These are phyloP conservation scores for Phyllostachys edulis DNA, from an alignment of 176 grass and related monocot genomes.

Conservation along the genomic window DNA sequence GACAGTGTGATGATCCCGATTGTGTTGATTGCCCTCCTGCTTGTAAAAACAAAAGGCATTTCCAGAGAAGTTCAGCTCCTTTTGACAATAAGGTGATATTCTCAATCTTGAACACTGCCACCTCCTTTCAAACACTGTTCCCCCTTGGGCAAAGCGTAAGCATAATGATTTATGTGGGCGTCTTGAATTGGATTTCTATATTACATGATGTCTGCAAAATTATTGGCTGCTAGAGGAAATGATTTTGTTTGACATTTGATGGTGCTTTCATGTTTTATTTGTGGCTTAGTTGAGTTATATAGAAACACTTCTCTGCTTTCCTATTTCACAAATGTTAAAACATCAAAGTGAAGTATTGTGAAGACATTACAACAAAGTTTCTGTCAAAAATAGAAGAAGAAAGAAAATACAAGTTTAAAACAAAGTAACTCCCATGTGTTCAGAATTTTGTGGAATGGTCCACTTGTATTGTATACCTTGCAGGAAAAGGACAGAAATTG, in stretches of 20 bases:
- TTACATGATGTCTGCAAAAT: not conserved
- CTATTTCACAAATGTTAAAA: not conserved
- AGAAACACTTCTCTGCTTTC: not conserved
- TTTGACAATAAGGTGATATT: conserved; percentile 60
- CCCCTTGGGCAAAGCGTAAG: not conserved
- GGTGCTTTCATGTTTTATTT: not conserved
- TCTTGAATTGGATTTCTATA: not conserved
- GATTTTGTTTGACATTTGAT: not conserved
- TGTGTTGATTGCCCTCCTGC: conserved; percentile 68
- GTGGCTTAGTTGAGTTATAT: not conserved
- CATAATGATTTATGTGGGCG: not conserved
- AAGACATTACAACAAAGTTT: not conserved
- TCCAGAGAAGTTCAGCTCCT: conserved; percentile 40
- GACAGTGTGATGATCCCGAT: conserved; percentile 76
- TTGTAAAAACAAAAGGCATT: conserved; percentile 63
- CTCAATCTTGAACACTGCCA: not conserved
- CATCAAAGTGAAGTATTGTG: not conserved
- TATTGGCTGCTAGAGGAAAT: not conserved
- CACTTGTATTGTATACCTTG: not conserved
- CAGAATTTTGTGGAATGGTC: not conserved
- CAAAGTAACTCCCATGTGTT: not conserved
- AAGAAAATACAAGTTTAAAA: not conserved
- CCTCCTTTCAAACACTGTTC: not conserved
- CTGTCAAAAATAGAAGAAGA: not conserved
- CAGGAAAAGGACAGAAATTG: not conserved